phyloP scores from a whole-genome alignment of 192 early-diverging fungal species.

The Coemansia aciculifera region DNA sequence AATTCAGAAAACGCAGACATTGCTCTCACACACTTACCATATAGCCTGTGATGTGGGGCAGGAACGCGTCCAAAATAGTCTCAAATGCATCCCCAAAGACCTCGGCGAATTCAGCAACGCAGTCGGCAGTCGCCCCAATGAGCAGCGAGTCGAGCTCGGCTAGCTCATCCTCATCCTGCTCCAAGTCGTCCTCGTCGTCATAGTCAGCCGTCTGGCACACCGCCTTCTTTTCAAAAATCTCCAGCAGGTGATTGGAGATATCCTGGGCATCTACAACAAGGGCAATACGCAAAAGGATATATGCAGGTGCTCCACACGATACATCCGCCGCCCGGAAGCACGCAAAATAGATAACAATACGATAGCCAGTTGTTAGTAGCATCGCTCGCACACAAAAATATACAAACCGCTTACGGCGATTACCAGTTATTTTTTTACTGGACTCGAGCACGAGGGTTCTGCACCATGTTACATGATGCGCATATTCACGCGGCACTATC shows the following conservation, averaged over 20 bases:
- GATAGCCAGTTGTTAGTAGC: not conserved
- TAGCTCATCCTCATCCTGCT: constrained; percentile 78
- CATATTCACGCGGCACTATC: not conserved
- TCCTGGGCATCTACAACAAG: constrained; percentile 42
- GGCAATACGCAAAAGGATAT: constrained; percentile 1
- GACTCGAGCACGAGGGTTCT: not conserved
- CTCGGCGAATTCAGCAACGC: constrained; percentile 73
- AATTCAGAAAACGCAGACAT: constrained; percentile 8
- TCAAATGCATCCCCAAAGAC: constrained; percentile 76
- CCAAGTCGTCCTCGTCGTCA: constrained; percentile 62
- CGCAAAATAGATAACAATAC: not conserved
- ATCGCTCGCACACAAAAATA: not conserved
- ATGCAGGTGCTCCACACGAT: not conserved
- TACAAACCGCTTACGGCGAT: not conserved
- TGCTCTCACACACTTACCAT: constrained; percentile 52
- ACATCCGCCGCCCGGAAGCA: constrained; percentile 1
- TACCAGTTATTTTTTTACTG: not conserved
- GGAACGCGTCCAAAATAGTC: constrained; percentile 72
- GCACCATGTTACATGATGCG: not conserved
- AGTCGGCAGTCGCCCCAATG: constrained; percentile 77
- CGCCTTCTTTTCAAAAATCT: constrained; percentile 73
- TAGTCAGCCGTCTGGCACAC: constrained; percentile 61
- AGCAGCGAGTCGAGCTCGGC: constrained; percentile 82
- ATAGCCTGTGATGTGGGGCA: constrained; percentile 79
- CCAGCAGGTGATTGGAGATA: constrained; percentile 42